phyloP scores from a whole-genome alignment of 176 grass and related monocot species.

The Sorghum bicolor region Sorghum_bicolor_NCBIv3 NC_012872.2:65106001-65106500 shows the following conservation, averaged over 20 bases:
- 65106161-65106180: slow-evolving; percentile 23
- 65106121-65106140: background rate
- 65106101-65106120: slow-evolving; percentile 43
- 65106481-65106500: background rate
- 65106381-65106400: background rate
- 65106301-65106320: slow-evolving; percentile 4
- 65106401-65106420: background rate
- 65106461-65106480: background rate
- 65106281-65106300: background rate
- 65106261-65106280: slow-evolving; percentile 39
- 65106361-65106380: background rate
- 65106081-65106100: slow-evolving; percentile 48
- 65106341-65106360: slow-evolving; percentile 13
- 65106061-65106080: slow-evolving; percentile 52
- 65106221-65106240: slow-evolving; percentile 40
- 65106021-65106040: slow-evolving; percentile 2
- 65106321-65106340: background rate
- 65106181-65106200: slow-evolving; percentile 15
- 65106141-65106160: slow-evolving; percentile 40
- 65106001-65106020: slow-evolving; percentile 28
- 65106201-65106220: background rate
- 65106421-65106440: background rate
- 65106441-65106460: background rate
- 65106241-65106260: slow-evolving; percentile 18
- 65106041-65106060: slow-evolving; percentile 22